phyloP scores from a whole-genome alignment of 1,139 yeast species.

The Candida sp. region DNA sequence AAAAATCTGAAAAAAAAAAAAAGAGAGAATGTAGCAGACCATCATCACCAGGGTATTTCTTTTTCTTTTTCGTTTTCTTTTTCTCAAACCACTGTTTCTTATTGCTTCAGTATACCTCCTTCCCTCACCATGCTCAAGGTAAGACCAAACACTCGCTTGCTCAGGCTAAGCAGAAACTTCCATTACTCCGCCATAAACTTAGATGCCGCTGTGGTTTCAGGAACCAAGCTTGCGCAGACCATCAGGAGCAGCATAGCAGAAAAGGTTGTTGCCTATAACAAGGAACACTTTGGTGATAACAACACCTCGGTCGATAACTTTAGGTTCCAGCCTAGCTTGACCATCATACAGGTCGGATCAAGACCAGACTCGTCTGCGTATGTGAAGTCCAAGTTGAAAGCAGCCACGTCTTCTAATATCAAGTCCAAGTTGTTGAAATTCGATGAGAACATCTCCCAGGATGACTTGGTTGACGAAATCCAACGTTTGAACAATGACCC shows the following conservation, averaged over 20 bases:
- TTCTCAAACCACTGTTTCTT: neutral
- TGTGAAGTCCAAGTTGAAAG: slow-evolving; percentile 75
- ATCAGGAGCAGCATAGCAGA: slow-evolving; percentile 43
- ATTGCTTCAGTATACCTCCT: neutral
- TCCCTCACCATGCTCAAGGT: slow-evolving; percentile 2
- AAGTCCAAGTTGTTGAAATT: slow-evolving; percentile 60
- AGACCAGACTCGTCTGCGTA: slow-evolving; percentile 82
- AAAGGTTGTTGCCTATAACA: slow-evolving; percentile 44
- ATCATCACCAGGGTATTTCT: too few relatives aligned
- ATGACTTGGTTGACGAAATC: slow-evolving; percentile 58
- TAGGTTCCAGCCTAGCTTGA: slow-evolving; percentile 63
- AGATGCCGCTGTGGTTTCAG: slow-evolving; percentile 50
- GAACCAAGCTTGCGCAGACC: slow-evolving; percentile 44
- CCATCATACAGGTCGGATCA: slow-evolving; percentile 75
- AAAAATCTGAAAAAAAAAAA: neutral
- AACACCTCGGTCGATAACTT: slow-evolving; percentile 28
- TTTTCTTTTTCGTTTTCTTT: neutral
- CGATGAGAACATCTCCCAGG: slow-evolving; percentile 59
- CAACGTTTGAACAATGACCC: slow-evolving; percentile 63
- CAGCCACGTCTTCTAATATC: slow-evolving; percentile 72
- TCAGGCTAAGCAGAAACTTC: slow-evolving; percentile 14
- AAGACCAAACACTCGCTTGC: slow-evolving; percentile 4
- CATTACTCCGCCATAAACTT: slow-evolving; percentile 18
- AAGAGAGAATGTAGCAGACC: neutral
- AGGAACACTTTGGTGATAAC: slow-evolving; percentile 23